Evolutionary conservation across 768 basidiomycete genomes (phyloP), one percentile per base, ranked within the genome.

Genomic region (Phanerochaete sordida): DNA sequence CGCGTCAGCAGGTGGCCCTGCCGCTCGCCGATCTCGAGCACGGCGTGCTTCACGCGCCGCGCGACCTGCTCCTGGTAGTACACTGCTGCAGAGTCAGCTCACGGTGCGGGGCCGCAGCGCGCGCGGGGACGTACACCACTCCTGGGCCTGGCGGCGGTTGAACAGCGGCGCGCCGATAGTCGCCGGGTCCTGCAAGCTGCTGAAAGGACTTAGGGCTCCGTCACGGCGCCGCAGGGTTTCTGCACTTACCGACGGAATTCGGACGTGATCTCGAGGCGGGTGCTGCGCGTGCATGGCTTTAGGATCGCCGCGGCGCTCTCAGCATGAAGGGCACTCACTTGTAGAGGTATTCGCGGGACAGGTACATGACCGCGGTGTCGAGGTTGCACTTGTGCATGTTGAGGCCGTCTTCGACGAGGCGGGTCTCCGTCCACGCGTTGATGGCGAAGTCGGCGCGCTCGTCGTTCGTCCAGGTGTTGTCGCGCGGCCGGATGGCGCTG

Each of bases 311-410:
- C 59, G 4, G n/a, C 26, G 13, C 24, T 7, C 9, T n/a, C 11
- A 26, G 28, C 5, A 1, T 21, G n/a, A 19, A 60, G 54, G 30
- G 23, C 28, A 79, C 87, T 60, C 66, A 91, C 90, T 88, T 90
- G 72, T 87, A 86, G 24, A 91, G 75, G 69, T 85, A 88, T 68
- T 91, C 89, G 62, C 85, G 78, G 57, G 80, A 82, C 67, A 83
- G 81, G 71, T 88, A 89, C 15, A 88, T 76, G 47, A 91, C 75
- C 1, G 81, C 76, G 44, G 84, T 84, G 66, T 92, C 88, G 26
- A 86, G 73, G 69, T 88, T 87, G 74, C 91, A 93, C 23, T 72
- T 75, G 69, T 93, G 91, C 31, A 80, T 74, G 49, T 87, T 81
- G 53, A 92, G 73, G 4, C 84, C 81, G 58, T 86, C 86, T 63